A percentile compares a stretch with the other conserved stretches of the same genome.
phyloP scores from a whole-genome alignment of 495 filamentous ascomycete genomes.

The Hypoxylon perforatum region DNA sequence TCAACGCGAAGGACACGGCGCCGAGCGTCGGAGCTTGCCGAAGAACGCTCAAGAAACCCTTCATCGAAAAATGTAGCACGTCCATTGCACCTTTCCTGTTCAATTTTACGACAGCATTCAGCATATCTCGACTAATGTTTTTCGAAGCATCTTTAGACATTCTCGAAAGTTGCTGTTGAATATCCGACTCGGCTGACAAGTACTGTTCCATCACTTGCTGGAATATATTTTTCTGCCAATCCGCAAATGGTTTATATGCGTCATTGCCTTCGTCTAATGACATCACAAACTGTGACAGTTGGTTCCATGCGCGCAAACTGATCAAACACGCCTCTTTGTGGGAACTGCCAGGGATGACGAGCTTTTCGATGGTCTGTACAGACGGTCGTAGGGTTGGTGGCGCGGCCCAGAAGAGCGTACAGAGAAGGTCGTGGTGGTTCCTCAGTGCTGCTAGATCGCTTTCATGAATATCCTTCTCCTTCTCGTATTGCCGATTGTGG shows the following conservation, averaged over 20 bases:
- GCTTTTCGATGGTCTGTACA: constrained; percentile 74
- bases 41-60: constrained; percentile 55
- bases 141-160: constrained; percentile 51
- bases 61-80: constrained; percentile 53
- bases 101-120: constrained; percentile 53
- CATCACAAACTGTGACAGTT: constrained; percentile 80
- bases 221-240: constrained; percentile 74
- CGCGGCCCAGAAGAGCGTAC: constrained; percentile 87
- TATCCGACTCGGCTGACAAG: constrained; percentile 58
- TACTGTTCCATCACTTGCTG: constrained; percentile 62
- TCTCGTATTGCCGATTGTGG: constrained; percentile 86
- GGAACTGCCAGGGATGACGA: constrained; percentile 81
- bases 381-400: constrained; percentile 77
- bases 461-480: constrained; percentile 77
- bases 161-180: constrained; percentile 57
- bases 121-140: constrained; percentile 50
- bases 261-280: constrained; percentile 64
- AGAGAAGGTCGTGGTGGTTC: constrained; percentile 94
- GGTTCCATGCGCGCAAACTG: constrained; percentile 82
- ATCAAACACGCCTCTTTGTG: constrained; percentile 89
- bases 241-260: constrained; percentile 67
- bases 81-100: constrained; percentile 61
- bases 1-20: constrained; percentile 51
- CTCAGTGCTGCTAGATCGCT: constrained; percentile 85
- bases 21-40: constrained; percentile 49